phyloP scores from a whole-genome alignment of 768 basidiomycete genomes.

The Ephemerocybe angulata region DNA sequence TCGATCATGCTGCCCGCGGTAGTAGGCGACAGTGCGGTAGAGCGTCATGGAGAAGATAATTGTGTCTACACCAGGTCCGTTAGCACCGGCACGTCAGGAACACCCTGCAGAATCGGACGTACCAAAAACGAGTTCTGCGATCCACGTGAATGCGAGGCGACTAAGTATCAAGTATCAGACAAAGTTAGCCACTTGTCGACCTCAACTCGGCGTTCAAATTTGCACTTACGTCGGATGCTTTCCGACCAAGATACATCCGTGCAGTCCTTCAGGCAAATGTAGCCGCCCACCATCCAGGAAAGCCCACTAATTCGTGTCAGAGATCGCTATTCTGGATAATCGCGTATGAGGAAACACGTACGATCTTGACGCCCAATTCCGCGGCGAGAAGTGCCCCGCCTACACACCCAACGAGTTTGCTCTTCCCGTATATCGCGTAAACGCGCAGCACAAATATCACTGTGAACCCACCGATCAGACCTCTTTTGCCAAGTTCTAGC shows the following conservation, averaged over 20 bases:
- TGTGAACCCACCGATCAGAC: not conserved
- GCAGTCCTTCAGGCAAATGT: constrained; percentile 26
- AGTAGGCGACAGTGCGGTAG: constrained; percentile 21
- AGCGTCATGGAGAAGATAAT: constrained; percentile 30
- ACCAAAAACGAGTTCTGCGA: constrained; percentile 35
- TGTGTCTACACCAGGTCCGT: constrained; percentile 22
- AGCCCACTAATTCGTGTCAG: constrained; percentile 25
- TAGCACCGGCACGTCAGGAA: not conserved
- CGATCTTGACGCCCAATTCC: constrained; percentile 32
- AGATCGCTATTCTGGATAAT: not conserved
- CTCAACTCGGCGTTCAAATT: no score
- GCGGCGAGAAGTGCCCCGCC: constrained; percentile 18
- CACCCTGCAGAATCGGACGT: not conserved
- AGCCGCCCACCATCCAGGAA: constrained; percentile 33
- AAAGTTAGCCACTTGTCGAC: no score
- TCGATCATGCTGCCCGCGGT: constrained; percentile 12
- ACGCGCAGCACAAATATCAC: constrained; percentile 29
- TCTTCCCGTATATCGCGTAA: constrained; percentile 31
- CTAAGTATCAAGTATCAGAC: constrained; percentile 11
- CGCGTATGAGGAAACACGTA: constrained; percentile 16
- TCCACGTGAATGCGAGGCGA: constrained; percentile 34
- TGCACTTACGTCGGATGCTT: constrained; percentile 20
- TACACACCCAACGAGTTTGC: constrained; percentile 13
- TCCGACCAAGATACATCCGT: constrained; percentile 36
- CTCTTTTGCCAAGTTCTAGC: not conserved